A percentile compares a stretch with the other conserved stretches of the same genome.
These are phyloP conservation scores for Lupinus albus DNA, from an alignment of 306 rosid genomes.

Conservation along the genomic window DNA sequence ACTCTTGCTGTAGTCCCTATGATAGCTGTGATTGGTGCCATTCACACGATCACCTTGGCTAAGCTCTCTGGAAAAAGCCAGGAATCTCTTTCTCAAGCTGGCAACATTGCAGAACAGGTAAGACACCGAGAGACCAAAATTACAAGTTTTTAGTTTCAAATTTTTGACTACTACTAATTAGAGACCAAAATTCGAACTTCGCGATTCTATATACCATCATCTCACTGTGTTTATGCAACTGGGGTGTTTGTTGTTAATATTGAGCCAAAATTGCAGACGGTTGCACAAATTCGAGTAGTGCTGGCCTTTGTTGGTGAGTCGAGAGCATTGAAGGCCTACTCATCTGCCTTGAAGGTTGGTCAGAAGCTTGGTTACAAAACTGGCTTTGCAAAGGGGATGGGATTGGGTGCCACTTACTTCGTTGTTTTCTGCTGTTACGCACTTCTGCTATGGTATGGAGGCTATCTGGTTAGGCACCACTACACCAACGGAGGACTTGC, in stretches of 20 bases:
- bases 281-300: constrained; percentile 96
- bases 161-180: constrained; percentile 1
- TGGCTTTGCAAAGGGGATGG: constrained; percentile 92
- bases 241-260: constrained; percentile 43
- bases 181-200: not conserved
- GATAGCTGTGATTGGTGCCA: constrained; percentile 89
- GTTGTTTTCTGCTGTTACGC: constrained; percentile 98
- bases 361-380: constrained; percentile 86
- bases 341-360: constrained; percentile 72
- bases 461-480: constrained; percentile 88
- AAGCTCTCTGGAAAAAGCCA: constrained; percentile 90
- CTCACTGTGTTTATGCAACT: constrained; percentile 34
- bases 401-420: constrained; percentile 94
- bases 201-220: not conserved
- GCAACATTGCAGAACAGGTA: constrained; percentile 94
- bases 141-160: constrained; percentile 1
- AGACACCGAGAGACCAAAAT: not conserved
- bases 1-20: constrained; percentile 95
- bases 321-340: constrained; percentile 69
- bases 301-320: constrained; percentile 80
- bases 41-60: constrained; percentile 80
- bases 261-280: constrained; percentile 57
- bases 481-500: constrained; percentile 97
- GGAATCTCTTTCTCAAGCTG: constrained; percentile 88
- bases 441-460: constrained; percentile 96